A percentile compares a stretch with the other conserved stretches of the same genome.
Evolutionary conservation across 371 early-diverging fungal species (phyloP).

Genomic region (Smittium culicis): DNA sequence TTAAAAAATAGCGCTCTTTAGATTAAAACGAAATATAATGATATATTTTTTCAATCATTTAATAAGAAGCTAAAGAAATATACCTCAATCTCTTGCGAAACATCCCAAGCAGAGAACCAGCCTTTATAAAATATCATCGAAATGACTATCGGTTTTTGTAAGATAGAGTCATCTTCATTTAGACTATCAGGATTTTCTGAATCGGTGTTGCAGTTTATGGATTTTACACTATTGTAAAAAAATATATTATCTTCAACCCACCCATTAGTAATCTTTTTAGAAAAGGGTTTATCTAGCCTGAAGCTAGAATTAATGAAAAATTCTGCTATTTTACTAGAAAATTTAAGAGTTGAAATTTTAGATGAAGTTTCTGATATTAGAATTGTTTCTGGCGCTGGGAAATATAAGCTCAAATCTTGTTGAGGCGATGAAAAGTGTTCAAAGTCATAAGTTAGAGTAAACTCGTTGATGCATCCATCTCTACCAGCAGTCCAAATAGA

Average conservation of each 20-base stretch:
- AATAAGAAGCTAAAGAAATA: no score
- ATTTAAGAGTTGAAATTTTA: background rate
- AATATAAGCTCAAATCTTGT: no score
- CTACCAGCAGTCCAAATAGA: constrained; percentile 5
- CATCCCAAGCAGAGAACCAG: constrained; percentile 1
- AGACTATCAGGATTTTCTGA: no score
- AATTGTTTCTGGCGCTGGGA: background rate
- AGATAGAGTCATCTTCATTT: no score
- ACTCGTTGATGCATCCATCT: constrained; percentile 6
- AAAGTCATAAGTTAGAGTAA: background rate
- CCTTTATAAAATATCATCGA: background rate
- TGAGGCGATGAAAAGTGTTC: no score
- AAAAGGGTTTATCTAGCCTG: background rate
- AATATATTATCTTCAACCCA: background rate
- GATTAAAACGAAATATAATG: no score
- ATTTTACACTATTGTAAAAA: background rate
- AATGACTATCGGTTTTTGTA: no score
- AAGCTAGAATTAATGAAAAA: no score
- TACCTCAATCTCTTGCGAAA: constrained; percentile 5
- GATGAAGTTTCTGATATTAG: background rate
- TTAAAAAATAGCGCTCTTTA: no score
- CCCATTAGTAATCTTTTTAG: constrained; percentile 6
- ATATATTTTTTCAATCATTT: no score
- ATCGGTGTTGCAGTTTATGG: no score
- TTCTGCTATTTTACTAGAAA: no score